Base-by-base conservation (phyloP, 2,329 filamentous ascomycete genomes). In the Rosellinia necatrix region DNA sequence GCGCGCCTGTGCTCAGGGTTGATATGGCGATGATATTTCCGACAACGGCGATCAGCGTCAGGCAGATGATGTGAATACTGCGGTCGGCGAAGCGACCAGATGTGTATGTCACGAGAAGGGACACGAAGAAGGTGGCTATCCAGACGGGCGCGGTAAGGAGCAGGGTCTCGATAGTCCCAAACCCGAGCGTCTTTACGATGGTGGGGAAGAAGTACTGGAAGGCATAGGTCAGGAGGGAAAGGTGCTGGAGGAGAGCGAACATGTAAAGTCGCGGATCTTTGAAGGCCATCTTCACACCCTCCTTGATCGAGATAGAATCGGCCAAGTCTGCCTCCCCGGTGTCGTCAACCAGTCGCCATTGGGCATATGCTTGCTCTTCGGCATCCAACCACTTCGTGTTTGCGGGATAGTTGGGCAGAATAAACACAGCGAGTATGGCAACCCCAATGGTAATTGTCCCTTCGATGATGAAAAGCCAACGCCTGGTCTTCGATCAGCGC, bases 131-230 rank as follows among this genome's bases (percentile, higher is more conserved):
- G 0, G 78, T 84, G 0, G 68, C 43, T 56, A 76, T 74, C 83
- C 82, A 87, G 0, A 82, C 80, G 0, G 81, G 81, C 0, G 75
- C 81, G 1, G 82, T 85, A n/a, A 85, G 73, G 50, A 83, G 77
- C 0, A 86, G 72, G 0, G 83, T 85, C 12, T 75, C 71, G 41
- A 83, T 79, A 21, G 71, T 77, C 6, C 75, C 74, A 66, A 83
- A 88, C 0, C 83, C 82, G 0, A 88, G 76, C 0, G 82, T 86
- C 38, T 82, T 76, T 1, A 87, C 81, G 35, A 88, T 85, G 0
- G 78, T 82, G 0, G 85, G 85, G 70, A 88, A 87, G 72, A 87
- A 87, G 66, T 86, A 86, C 41, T 85, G 82, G 64, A 87, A 86
- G 1, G 79, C 81, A 64, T 84, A 80, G 0, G 77, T 76, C 1